Evolutionary conservation across 2,329 filamentous ascomycete genomes (phyloP).

Genomic region (Stemphylium beticola): DNA sequence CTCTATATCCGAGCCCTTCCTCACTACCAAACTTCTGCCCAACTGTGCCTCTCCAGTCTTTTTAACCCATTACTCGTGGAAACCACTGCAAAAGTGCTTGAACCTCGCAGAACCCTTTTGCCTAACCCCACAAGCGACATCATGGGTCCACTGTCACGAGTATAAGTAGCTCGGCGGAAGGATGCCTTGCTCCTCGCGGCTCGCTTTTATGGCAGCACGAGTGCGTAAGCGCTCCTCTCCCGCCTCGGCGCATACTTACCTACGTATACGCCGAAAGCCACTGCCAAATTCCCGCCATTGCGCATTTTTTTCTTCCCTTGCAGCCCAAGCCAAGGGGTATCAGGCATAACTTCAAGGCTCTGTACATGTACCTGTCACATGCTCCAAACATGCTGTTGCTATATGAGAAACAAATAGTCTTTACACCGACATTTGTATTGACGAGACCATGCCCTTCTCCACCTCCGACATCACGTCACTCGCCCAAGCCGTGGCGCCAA

Average conservation of each 20-base stretch:
- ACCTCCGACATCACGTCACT: constrained; percentile 5
- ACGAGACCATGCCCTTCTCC: constrained; percentile 1
- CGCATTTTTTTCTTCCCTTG: constrained; percentile 2
- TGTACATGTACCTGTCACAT: constrained; percentile 2
- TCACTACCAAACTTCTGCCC: neutral
- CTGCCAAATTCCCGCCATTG: neutral
- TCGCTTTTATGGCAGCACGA: neutral
- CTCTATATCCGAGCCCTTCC: neutral
- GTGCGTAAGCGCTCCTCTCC: neutral
- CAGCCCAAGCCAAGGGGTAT: constrained; percentile 12
- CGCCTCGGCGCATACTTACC: neutral
- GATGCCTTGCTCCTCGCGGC: constrained; percentile 1
- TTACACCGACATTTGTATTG: constrained; percentile 11
- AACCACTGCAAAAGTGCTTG: neutral
- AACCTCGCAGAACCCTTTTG: constrained; percentile 1
- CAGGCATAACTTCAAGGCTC: neutral
- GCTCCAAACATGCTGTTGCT: neutral
- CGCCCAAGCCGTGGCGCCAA: constrained; percentile 46
- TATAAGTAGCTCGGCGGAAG: neutral
- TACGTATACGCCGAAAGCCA: constrained; percentile 1
- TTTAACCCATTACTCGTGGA: neutral
- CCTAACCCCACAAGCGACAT: constrained; percentile 15
- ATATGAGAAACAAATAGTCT: neutral
- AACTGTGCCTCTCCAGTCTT: too few species aligned
- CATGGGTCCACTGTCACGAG: constrained; percentile 11